These are phyloP conservation scores for Candolleomyces efflorescens DNA, from an alignment of 768 basidiomycete species.

Conservation along the genomic window DNA sequence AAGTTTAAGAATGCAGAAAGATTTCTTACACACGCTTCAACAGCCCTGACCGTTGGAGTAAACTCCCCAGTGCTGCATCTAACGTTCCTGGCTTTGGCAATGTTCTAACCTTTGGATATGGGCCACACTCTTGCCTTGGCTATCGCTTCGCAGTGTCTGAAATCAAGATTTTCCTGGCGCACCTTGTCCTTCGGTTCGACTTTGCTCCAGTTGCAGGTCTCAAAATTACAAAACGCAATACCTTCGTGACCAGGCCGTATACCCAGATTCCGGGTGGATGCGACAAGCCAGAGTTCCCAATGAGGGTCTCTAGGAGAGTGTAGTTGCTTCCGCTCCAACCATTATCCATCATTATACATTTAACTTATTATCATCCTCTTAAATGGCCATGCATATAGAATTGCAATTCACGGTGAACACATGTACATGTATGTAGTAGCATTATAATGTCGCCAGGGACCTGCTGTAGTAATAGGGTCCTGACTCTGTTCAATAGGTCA, in stretches of 20 bases:
- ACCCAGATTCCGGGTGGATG: constrained; percentile 34
- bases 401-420: no score
- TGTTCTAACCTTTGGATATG: constrained; percentile 51
- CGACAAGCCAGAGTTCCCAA: constrained; percentile 36
- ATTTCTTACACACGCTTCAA: background rate
- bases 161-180: constrained; percentile 47
- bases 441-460: no score
- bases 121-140: constrained; percentile 47
- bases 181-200: constrained; percentile 39
- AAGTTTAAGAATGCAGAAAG: background rate
- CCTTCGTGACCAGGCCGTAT: constrained; percentile 47
- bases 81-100: constrained; percentile 45
- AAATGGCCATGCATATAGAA: no score
- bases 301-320: no score
- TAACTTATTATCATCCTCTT: no score
- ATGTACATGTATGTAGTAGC: no score
- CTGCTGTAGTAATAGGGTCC: no score
- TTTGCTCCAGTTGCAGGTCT: constrained; percentile 38
- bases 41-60: constrained; percentile 54
- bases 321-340: no score
- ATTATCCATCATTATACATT: no score
- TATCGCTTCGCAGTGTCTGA: constrained; percentile 44
- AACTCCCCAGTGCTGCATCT: constrained; percentile 31
- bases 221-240: constrained; percentile 42
- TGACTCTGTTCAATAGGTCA: no score